Percentiles rank a stretch among this genome's conserved stretches.
phyloP scores from a whole-genome alignment of 345 rosid genomes.

The Chamaenerion angustifolium region DNA sequence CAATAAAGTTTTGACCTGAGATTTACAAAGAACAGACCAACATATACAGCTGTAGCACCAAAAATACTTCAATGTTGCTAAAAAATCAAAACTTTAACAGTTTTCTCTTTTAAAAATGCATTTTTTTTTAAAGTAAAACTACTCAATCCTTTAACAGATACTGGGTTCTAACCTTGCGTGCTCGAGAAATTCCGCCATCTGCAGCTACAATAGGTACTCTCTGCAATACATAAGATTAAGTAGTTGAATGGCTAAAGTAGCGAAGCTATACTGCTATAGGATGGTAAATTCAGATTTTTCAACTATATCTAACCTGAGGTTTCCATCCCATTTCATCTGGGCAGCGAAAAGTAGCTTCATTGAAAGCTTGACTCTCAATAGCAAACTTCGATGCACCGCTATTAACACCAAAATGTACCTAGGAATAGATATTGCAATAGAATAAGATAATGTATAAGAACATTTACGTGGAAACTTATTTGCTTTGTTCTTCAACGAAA shows the following conservation, averaged over 20 bases:
- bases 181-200: slow-evolving; percentile 65
- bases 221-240: slow-evolving; percentile 30
- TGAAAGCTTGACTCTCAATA: slow-evolving; percentile 82
- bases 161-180: slow-evolving; percentile 46
- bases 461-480: no score
- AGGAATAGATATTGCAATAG: no score
- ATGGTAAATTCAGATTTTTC: not conserved
- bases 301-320: slow-evolving; percentile 58
- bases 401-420: slow-evolving; percentile 90
- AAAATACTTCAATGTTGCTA: no score
- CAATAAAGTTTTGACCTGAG: no score
- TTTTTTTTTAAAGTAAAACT: not conserved
- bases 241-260: slow-evolving; percentile 4
- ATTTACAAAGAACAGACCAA: no score
- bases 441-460: not conserved
- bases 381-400: slow-evolving; percentile 89
- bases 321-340: slow-evolving; percentile 99
- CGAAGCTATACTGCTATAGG: no score
- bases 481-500: not conserved
- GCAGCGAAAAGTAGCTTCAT: slow-evolving; percentile 94
- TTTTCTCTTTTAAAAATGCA: no score
- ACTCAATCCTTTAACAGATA: not conserved
- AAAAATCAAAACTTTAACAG: no score
- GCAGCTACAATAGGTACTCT: slow-evolving; percentile 60
- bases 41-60: no score